Percentiles rank a stretch among this genome's conserved stretches.
Conservation (phyloP, 371 early-diverging fungal species). For the Lichtheimia ramosa region DNA sequence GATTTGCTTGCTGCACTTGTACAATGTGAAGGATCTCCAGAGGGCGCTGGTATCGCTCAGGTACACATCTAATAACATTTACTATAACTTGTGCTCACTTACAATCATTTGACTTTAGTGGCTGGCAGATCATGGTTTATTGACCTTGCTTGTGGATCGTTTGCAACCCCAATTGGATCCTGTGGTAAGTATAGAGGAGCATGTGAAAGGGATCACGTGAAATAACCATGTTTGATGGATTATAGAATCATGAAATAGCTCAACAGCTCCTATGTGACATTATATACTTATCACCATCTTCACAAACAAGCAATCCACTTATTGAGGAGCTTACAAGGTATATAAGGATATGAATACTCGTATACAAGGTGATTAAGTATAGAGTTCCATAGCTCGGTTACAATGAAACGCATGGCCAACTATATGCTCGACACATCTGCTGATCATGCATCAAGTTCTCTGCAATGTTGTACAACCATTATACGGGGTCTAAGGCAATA, state of each 20-base stretch:
- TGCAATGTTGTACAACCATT: conserved; percentile 5
- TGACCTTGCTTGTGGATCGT: conserved; percentile 16
- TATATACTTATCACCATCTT: conserved; percentile 2
- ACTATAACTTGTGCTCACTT: background rate
- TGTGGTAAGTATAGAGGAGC: conserved; percentile 5
- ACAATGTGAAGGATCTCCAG: conserved; percentile 13
- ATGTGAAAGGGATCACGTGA: background rate
- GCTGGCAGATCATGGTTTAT: conserved; percentile 19
- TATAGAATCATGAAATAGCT: conserved; percentile 16
- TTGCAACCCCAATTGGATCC: conserved; percentile 12
- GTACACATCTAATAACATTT: conserved; percentile 2
- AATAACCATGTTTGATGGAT: background rate
- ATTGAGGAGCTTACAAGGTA: conserved; percentile 13
- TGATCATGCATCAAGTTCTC: conserved; percentile 11
- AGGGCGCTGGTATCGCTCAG: conserved; percentile 15
- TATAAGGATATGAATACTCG: background rate
- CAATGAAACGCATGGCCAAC: conserved; percentile 11
- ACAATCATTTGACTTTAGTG: conserved; percentile 7
- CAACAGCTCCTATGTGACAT: conserved; percentile 22
- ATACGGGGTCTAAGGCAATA: conserved; percentile 9
- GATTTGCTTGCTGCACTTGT: conserved; percentile 18
- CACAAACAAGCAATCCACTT: conserved; percentile 3
- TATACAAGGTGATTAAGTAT: background rate
- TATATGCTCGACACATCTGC: conserved; percentile 17
- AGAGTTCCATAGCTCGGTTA: conserved; percentile 3